Evolutionary conservation across 176 grass and related monocot species (phyloP), one percentile per base, ranked within the genome.

Genomic region (Avena atlantica): DNA sequence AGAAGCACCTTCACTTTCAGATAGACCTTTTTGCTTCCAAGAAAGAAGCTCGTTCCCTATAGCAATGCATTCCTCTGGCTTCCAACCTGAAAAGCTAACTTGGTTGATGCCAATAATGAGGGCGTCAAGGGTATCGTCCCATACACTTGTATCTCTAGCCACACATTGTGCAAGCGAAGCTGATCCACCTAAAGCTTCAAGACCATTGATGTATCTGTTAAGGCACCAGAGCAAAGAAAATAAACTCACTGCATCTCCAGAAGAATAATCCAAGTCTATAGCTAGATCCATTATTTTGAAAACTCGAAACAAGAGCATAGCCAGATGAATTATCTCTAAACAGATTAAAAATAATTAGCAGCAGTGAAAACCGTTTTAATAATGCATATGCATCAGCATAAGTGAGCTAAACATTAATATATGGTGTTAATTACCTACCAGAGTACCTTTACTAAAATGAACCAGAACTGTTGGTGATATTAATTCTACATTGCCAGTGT

Each of bases 11-110:
- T 92, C 96, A 85, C 81, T 88, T 91, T 94, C 90, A 84, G 84
- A 91, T 88, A 95, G 78, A 82, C 92, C 90, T 88, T 89, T 91
- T 68, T 90, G 57, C 85, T 92, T 95, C 96, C 96, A 98, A 70
- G 79, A 87, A 81, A 93, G 84, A 86, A 98, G 86, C 78, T 98
- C 96, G 76, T 88, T 94, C 74, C 69, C 85, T 91, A 98, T 95
- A 64, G 93, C 93, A 92, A 24, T 68, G 78, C 96, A 98, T 81
- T 98, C 96, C 53, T 89, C 88, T 34, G 45, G 81, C 88, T 89
- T 95, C 96, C 96, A 98, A 80, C 96, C 92, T 53, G 96, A 98
- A 89, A 94, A 91, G 42, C 82, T 79, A 81, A 95, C 79, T 88
- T 98, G 96, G 67, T 90, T 58, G 75, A 98, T 83, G 64, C 96